Base-by-base conservation (phyloP, 805 yeast species). In the Kazachstania kunashirensis region DNA sequence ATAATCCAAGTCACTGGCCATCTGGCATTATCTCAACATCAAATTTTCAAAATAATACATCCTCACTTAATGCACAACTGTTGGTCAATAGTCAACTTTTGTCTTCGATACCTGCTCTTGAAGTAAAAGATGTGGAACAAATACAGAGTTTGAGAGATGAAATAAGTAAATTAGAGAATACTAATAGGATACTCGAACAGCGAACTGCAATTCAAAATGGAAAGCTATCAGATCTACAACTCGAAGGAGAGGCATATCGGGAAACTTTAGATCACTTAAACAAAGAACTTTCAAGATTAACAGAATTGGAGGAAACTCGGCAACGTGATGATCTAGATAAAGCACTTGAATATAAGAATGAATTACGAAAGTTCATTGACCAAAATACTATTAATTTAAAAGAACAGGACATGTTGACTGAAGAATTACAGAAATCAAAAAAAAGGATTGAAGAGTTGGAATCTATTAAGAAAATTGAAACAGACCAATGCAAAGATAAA, bases 1-100 rank as follows among this genome's bases (percentile, higher is more conserved):
- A 70, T 31, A 71, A 75, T 35, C 63, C 75, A 26, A 67, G 66
- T 23, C 60, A 57, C 34, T 66, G 70, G 69, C 67, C 66, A 2
- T 49, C 70, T 41, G 48, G 67, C 59, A 70, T 73, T 19, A 43
- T 53, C 6, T 17, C 39, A 2, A 6, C 24, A 8, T 6, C 27
- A 5, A 16, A 31, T 26, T 26, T 27, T 9, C 38, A 34, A 16
- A 15, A 26, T 15, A 26, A 31, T 9, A 12, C 20, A 6, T 17
- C 31, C 4, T 29, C 31, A 17, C 9, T 17, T 18, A 29, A 17
- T 10, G 31, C 6, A 15, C 17, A 14, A 8, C 29, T 18, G 1
- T n/a, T 14, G 12, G 16, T 26, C 5, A 13, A 11, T 14, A 26
- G 15, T 8, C 5, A 26, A 6, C 13, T 7, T 7, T 7, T 2